phyloP scores from a whole-genome alignment of 805 yeast genomes.

The Saccharomycopsis sp. region DNA sequence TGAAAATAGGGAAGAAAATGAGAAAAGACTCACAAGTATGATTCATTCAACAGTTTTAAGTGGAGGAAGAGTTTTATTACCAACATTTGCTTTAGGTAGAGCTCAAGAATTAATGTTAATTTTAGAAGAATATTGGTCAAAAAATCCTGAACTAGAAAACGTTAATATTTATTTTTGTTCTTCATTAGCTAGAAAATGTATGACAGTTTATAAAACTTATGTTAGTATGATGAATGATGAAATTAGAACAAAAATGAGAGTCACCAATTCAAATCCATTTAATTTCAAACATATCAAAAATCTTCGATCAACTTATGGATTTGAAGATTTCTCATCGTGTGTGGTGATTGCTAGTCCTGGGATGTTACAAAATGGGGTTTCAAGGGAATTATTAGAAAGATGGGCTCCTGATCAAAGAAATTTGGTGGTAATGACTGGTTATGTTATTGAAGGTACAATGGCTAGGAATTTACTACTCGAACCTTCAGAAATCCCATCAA shows the following conservation, averaged over 20 bases:
- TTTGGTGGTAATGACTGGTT: constrained; percentile 83
- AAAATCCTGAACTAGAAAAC: constrained; percentile 70
- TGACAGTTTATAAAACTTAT: constrained; percentile 95
- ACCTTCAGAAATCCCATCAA: constrained; percentile 83
- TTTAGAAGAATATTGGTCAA: constrained; percentile 90
- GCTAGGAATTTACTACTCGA: constrained; percentile 84
- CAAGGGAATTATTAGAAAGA: constrained; percentile 80
- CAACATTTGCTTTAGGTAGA: constrained; percentile 93
- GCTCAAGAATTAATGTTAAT: constrained; percentile 90
- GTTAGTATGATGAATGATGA: constrained; percentile 96
- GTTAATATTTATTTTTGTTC: constrained; percentile 88
- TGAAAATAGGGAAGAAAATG: constrained; percentile 82
- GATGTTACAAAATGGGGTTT: constrained; percentile 94
- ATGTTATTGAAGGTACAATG: constrained; percentile 97
- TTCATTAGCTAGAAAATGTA: constrained; percentile 85
- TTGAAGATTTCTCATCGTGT: constrained; percentile 92
- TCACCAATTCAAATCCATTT: constrained; percentile 80
- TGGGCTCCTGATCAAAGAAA: constrained; percentile 98
- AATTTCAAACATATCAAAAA: constrained; percentile 78
- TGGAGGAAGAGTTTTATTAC: constrained; percentile 88
- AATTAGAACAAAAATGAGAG: constrained; percentile 64
- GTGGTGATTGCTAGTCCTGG: constrained; percentile 97
- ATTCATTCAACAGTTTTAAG: constrained; percentile 75
- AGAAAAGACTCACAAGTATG: constrained; percentile 64
- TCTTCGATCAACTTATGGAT: constrained; percentile 66